phyloP scores from a whole-genome alignment of 192 early-diverging fungal genomes.

The Backusella circina region DNA sequence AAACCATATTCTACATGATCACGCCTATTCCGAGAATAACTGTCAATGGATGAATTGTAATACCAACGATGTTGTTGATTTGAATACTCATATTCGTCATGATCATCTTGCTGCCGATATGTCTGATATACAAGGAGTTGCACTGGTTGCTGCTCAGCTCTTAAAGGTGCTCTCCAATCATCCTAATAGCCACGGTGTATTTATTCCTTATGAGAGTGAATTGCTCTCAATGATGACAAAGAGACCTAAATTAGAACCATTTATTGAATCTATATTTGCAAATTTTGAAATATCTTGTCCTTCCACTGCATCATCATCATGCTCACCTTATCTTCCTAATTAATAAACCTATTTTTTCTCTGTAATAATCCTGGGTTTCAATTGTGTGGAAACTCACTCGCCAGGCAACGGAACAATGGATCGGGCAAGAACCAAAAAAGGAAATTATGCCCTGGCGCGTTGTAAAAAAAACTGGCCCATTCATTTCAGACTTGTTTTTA shows the following conservation, averaged over 20 bases:
- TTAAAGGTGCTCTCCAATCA: conserved; percentile 11
- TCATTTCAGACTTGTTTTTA: background rate
- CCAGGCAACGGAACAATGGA: background rate
- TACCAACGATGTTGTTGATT: background rate
- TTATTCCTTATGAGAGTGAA: conserved; percentile 25
- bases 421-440: background rate
- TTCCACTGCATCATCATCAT: background rate
- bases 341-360: background rate
- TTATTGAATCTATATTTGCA: conserved; percentile 17
- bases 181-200: conserved; percentile 13
- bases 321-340: background rate
- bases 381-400: no score
- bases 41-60: background rate
- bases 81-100: background rate
- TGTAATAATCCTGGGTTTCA: background rate
- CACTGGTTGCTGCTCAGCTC: conserved; percentile 19
- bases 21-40: conserved; percentile 17
- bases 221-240: conserved; percentile 11
- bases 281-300: conserved; percentile 10
- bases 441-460: background rate
- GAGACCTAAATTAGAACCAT: conserved; percentile 10
- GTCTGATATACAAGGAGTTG: conserved; percentile 10
- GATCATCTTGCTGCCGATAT: background rate
- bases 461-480: background rate
- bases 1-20: conserved; percentile 48